Conservation (phyloP, 2,329 filamentous ascomycete species). For the Arthrinium puccinioides region DNA sequence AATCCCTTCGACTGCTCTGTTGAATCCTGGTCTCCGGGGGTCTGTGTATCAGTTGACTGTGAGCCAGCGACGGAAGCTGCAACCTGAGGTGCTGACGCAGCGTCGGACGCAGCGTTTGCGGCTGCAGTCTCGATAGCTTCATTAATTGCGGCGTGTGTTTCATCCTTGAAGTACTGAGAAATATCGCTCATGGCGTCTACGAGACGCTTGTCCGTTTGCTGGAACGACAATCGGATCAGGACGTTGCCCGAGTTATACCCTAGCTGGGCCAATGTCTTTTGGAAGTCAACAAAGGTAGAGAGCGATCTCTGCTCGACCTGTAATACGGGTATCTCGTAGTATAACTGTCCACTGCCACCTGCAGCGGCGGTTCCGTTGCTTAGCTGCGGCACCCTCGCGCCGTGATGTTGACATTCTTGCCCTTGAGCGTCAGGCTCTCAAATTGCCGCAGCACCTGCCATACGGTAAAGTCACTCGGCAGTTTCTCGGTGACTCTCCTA, state of each 20-base stretch:
- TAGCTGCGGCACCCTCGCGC: conserved; percentile 67
- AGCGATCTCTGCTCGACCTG: conserved; percentile 78
- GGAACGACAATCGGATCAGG: conserved; percentile 71
- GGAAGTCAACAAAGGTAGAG: conserved; percentile 69
- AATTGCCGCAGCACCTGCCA: conserved; percentile 90
- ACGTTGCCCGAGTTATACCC: conserved; percentile 81
- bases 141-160: conserved; percentile 23
- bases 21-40: too few relatives aligned
- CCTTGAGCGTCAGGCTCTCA: conserved; percentile 63
- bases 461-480: conserved; percentile 78
- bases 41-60: conserved; percentile 4
- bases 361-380: conserved; percentile 43
- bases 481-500: conserved; percentile 72
- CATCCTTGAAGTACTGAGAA: conserved; percentile 60
- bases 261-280: conserved; percentile 81
- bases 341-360: conserved; percentile 60
- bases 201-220: conserved; percentile 67
- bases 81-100: background rate
- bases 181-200: conserved; percentile 84
- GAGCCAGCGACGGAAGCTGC: background rate
- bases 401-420: conserved; percentile 69
- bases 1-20: background rate
- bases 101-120: conserved; percentile 7
- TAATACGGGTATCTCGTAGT: conserved; percentile 81
- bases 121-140: conserved; percentile 5